Evolutionary conservation across 768 basidiomycete genomes (phyloP).

Genomic region (Lentinula edodes): DNA sequence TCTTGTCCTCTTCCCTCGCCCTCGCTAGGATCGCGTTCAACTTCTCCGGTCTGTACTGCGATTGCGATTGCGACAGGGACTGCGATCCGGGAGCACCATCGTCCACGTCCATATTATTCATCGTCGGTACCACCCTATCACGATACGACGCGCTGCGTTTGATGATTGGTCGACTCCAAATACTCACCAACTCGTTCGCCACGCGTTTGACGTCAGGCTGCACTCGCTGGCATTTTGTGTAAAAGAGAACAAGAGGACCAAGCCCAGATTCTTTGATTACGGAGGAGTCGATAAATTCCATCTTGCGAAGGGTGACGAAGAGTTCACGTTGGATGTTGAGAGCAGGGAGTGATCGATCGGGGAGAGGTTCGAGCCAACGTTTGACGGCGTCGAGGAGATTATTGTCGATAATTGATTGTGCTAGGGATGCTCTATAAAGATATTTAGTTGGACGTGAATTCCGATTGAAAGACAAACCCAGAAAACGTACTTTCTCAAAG

Average conservation of each 20-base stretch:
- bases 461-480: conserved; percentile 1
- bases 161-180: conserved; percentile 90
- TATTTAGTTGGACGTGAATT: conserved; percentile 3
- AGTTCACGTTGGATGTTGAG: conserved; percentile 94
- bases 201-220: conserved; percentile 74
- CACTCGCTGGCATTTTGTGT: conserved; percentile 92
- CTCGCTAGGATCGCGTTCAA: conserved; percentile 66
- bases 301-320: conserved; percentile 76
- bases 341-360: conserved; percentile 87
- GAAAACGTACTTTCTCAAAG: conserved; percentile 80
- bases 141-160: conserved; percentile 82
- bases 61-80: neutral
- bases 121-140: conserved; percentile 62
- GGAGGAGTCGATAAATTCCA: conserved; percentile 87
- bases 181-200: conserved; percentile 78
- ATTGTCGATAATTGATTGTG: conserved; percentile 92
- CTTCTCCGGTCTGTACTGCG: conserved; percentile 38
- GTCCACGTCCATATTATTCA: conserved; percentile 27
- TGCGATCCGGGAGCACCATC: conserved; percentile 16
- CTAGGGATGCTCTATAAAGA: conserved; percentile 62
- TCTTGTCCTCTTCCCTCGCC: conserved; percentile 63
- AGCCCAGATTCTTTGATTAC: conserved; percentile 90
- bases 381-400: conserved; percentile 87
- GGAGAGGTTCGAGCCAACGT: conserved; percentile 91
- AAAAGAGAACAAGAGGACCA: conserved; percentile 88